Evolutionary conservation across 2,329 filamentous ascomycete genomes (phyloP).

Genomic region (Aspergillus sp.): DNA sequence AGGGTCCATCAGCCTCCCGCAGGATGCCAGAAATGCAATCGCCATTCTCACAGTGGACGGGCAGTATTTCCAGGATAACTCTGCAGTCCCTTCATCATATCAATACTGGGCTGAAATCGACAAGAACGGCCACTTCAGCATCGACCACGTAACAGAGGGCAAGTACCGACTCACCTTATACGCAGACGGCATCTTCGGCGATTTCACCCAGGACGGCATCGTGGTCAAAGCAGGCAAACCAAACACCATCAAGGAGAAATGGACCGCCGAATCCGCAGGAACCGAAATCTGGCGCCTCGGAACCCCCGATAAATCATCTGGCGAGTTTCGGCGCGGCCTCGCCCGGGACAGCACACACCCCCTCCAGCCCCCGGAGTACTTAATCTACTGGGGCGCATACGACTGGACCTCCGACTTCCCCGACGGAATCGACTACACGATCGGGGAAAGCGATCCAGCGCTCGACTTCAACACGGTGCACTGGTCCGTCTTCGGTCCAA

Average conservation of each 20-base stretch:
- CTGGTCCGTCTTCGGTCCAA: slow-evolving; percentile 61
- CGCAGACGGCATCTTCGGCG: slow-evolving; percentile 61
- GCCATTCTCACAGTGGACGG: slow-evolving; percentile 56
- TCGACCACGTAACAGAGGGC: slow-evolving; percentile 57
- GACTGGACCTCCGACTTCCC: slow-evolving; percentile 63
- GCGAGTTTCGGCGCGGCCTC: slow-evolving; percentile 61
- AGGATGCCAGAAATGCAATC: slow-evolving; percentile 52
- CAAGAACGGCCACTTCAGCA: slow-evolving; percentile 48
- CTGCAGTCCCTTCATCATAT: slow-evolving; percentile 53
- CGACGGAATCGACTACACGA: slow-evolving; percentile 56
- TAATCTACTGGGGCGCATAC: slow-evolving; percentile 61
- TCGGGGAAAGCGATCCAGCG: slow-evolving; percentile 52
- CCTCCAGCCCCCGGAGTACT: slow-evolving; percentile 56
- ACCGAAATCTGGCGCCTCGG: slow-evolving; percentile 64
- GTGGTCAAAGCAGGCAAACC: slow-evolving; percentile 45
- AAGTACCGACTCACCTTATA: slow-evolving; percentile 64
- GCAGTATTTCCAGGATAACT: slow-evolving; percentile 61
- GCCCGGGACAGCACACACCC: slow-evolving; percentile 50
- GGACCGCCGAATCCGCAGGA: slow-evolving; percentile 57
- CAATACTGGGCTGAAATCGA: slow-evolving; percentile 63
- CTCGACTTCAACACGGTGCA: slow-evolving; percentile 64
- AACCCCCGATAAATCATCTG: slow-evolving; percentile 60
- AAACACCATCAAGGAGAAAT: slow-evolving; percentile 41
- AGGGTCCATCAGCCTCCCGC: slow-evolving; percentile 53
- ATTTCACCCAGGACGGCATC: slow-evolving; percentile 56